A percentile compares a stretch with the other conserved stretches of the same genome.
These are phyloP conservation scores for Centaurea solstitialis DNA, from an alignment of 129 eudicot species.

Conservation along the genomic window DNA sequence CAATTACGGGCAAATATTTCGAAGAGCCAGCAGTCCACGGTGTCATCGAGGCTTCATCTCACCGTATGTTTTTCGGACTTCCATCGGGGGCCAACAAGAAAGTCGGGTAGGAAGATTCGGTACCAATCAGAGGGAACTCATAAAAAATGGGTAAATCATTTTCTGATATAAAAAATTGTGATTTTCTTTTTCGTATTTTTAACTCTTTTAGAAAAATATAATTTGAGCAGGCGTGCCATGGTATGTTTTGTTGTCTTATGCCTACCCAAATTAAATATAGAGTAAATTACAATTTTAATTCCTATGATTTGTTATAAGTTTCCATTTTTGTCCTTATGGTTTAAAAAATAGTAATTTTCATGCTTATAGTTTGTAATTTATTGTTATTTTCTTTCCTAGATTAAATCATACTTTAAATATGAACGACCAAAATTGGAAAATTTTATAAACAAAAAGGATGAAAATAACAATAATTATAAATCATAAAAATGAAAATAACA, in stretches of 20 bases:
- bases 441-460: no score
- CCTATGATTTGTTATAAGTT: no score
- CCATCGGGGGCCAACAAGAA: conserved; percentile 1
- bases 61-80: conserved; percentile 19
- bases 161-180: not conserved
- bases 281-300: no score
- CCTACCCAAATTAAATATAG: not conserved
- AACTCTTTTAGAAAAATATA: not conserved
- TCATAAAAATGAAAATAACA: no score
- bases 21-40: conserved; percentile 23
- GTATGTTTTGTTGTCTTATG: not conserved
- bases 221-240: not conserved
- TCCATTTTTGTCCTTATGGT: no score
- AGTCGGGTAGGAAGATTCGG: not conserved
- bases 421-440: no score
- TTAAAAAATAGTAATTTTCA: no score
- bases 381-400: no score
- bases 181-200: not conserved
- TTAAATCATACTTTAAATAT: no score
- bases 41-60: conserved; percentile 27
- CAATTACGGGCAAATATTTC: not conserved
- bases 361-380: no score
- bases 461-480: no score
- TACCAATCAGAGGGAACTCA: not conserved
- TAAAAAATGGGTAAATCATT: conserved; percentile 8